These are phyloP conservation scores for Vitis hybrid DNA, from an alignment of 177 flowering plant genomes.

Conservation along the genomic window DNA sequence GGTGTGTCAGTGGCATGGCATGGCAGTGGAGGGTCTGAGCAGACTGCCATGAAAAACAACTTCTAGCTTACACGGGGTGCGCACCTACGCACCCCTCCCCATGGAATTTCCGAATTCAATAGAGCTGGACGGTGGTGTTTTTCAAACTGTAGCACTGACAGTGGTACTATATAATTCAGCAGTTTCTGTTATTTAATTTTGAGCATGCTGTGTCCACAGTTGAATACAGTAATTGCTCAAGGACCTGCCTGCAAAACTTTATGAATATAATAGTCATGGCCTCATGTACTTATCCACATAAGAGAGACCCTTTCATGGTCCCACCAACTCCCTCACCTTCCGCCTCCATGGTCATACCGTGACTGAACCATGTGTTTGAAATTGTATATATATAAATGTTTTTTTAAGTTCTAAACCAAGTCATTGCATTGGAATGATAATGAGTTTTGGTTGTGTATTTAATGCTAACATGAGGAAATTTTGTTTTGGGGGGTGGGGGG, in stretches of 20 bases:
- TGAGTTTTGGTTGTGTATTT: no score
- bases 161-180: conserved; percentile 3
- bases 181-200: not conserved
- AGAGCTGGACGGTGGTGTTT: not conserved
- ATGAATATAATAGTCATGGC: not conserved
- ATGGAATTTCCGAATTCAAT: no score
- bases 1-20: conserved; percentile 17
- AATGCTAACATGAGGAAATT: no score
- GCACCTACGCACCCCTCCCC: not conserved
- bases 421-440: no score
- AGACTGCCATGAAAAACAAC: not conserved
- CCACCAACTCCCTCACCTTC: no score
- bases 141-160: conserved; percentile 6
- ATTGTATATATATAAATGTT: no score
- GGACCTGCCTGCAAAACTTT: not conserved
- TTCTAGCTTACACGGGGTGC: conserved; percentile 5
- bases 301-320: no score
- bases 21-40: conserved; percentile 11
- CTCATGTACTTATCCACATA: not conserved
- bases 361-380: no score
- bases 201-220: conserved; percentile 19
- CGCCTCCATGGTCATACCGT: no score
- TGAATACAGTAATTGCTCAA: conserved; percentile 4
- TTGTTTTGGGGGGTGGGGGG: no score
- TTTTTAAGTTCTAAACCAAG: no score